Percentiles rank a stretch among this genome's conserved stretches.
Conservation (phyloP, 108 stramenopile species). For the Mediolabrus comicus region DNA sequence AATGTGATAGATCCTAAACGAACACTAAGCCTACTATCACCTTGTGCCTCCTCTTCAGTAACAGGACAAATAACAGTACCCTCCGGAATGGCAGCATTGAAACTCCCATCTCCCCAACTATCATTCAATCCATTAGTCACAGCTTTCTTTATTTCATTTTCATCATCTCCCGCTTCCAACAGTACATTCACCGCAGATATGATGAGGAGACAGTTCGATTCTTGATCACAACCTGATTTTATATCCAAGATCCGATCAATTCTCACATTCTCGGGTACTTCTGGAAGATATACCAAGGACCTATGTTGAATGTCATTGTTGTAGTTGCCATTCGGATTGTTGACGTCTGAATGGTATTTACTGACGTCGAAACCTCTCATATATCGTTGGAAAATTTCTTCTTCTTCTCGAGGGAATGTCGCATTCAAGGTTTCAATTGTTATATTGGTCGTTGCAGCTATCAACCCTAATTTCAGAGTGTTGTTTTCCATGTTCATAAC, state of each 20-base stretch:
- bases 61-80: constrained; percentile 33
- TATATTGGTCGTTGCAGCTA: constrained; percentile 43
- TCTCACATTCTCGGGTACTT: background rate
- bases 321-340: background rate
- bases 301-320: background rate
- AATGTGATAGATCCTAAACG: too few relatives aligned
- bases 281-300: constrained; percentile 3
- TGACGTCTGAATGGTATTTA: background rate
- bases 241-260: constrained; percentile 49
- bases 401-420: constrained; percentile 41
- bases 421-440: constrained; percentile 51
- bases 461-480: constrained; percentile 52
- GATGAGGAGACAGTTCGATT: constrained; percentile 36
- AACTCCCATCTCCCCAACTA: constrained; percentile 43
- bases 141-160: constrained; percentile 21
- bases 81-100: constrained; percentile 46
- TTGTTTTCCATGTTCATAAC: constrained; percentile 52
- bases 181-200: constrained; percentile 43
- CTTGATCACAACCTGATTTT: constrained; percentile 10
- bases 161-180: constrained; percentile 56
- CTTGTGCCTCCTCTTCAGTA: background rate
- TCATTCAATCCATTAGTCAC: constrained; percentile 42
- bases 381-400: background rate
- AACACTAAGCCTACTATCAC: too few relatives aligned
- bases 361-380: background rate